Conservation (phyloP, 352 stramenopile genomes). For the Globisporangium paddicum region DNA sequence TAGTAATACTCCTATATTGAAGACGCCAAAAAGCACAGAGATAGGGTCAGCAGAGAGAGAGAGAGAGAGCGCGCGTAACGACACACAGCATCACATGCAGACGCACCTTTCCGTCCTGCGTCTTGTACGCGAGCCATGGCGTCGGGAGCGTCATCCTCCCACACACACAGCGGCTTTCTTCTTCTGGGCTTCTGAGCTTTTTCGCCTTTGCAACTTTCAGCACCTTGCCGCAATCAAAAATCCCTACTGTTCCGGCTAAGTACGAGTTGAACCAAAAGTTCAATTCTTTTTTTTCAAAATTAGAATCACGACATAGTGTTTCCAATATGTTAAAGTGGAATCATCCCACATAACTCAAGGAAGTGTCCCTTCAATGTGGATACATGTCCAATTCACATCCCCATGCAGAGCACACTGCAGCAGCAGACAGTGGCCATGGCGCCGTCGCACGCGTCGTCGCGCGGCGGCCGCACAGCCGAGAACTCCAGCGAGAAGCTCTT, state of each 20-base stretch:
- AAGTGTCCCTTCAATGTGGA: no score
- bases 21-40: not conserved
- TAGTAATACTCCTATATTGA: conserved; percentile 84
- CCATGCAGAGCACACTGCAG: conserved; percentile 2
- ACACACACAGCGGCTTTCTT: not conserved
- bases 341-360: no score
- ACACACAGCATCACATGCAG: not conserved
- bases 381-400: no score
- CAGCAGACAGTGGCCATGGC: conserved; percentile 11
- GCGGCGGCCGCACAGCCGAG: conserved; percentile 1
- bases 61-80: not conserved
- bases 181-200: no score
- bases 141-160: conserved; percentile 65
- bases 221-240: no score
- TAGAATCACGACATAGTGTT: no score
- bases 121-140: conserved; percentile 86
- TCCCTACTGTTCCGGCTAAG: no score
- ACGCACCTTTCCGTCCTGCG: conserved; percentile 73
- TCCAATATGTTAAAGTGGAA: no score
- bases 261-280: no score
- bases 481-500: conserved; percentile 24
- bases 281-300: no score
- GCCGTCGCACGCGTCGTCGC: not conserved
- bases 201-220: no score
- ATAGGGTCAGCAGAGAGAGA: not conserved